Percentiles rank a stretch among this genome's conserved stretches.
Evolutionary conservation across 1,139 yeast species (phyloP).

Genomic region (Protomyces gravidus): DNA sequence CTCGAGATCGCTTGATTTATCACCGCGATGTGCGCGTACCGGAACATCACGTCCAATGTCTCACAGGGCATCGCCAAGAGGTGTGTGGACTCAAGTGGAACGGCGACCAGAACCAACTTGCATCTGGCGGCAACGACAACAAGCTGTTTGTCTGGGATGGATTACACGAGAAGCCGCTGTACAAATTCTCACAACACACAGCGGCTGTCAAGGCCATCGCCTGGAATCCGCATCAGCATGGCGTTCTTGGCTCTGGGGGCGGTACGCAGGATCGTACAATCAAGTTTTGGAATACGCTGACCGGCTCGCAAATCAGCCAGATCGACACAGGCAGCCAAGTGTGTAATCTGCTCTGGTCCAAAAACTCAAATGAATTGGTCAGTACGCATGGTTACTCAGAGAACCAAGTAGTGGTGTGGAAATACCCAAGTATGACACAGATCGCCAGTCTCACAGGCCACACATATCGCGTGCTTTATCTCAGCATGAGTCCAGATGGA

Average conservation of each 20-base stretch:
- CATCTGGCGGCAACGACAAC: conserved; percentile 79
- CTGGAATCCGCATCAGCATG: conserved; percentile 97
- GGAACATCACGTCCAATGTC: conserved; percentile 68
- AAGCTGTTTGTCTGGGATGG: conserved; percentile 85
- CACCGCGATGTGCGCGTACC: conserved; percentile 90
- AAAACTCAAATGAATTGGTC: conserved; percentile 83
- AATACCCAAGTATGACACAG: conserved; percentile 87
- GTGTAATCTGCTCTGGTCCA: conserved; percentile 90
- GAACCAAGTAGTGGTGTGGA: conserved; percentile 91
- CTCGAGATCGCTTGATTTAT: conserved; percentile 75
- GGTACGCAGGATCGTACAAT: conserved; percentile 92
- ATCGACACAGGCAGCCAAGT: conserved; percentile 94
- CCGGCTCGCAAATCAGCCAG: conserved; percentile 68
- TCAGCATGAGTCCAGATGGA: conserved; percentile 94
- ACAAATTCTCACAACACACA: conserved; percentile 72
- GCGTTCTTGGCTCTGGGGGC: conserved; percentile 90
- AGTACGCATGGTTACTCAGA: conserved; percentile 93
- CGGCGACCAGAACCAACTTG: conserved; percentile 63
- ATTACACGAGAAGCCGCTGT: conserved; percentile 60
- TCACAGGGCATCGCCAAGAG: conserved; percentile 82
- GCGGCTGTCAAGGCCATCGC: conserved; percentile 97
- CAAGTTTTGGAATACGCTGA: conserved; percentile 86
- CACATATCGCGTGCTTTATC: conserved; percentile 82
- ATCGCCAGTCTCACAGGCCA: conserved; percentile 92
- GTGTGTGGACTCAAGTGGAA: conserved; percentile 97